Evolutionary conservation across 2,329 filamentous ascomycete species (phyloP).

Genomic region (Orbilia javanica): DNA sequence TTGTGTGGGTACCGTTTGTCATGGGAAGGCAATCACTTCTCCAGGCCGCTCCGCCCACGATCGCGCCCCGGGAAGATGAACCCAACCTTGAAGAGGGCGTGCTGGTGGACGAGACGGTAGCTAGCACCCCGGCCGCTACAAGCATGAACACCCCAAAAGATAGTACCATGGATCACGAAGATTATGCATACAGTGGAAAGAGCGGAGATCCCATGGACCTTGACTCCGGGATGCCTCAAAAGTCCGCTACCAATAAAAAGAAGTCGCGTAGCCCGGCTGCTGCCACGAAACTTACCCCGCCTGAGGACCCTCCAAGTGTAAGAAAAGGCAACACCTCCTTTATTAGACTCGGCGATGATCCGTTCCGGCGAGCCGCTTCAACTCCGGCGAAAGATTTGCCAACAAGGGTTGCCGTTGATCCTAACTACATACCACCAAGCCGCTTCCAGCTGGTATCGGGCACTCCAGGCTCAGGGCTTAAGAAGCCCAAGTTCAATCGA

Average conservation of each 20-base stretch:
- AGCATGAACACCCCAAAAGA: conserved; percentile 56
- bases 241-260: conserved; percentile 8
- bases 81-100: conserved; percentile 63
- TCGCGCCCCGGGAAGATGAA: conserved; percentile 86
- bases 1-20: conserved; percentile 96
- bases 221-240: conserved; percentile 41
- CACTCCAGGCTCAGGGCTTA: conserved; percentile 46
- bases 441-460: conserved; percentile 54
- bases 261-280: conserved; percentile 34
- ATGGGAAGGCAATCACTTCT: conserved; percentile 79
- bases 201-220: conserved; percentile 56
- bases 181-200: conserved; percentile 30
- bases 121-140: conserved; percentile 61
- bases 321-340: conserved; percentile 50
- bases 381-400: conserved; percentile 50
- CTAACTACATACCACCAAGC: conserved; percentile 53
- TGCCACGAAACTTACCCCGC: conserved; percentile 40
- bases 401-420: conserved; percentile 50
- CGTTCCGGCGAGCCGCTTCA: conserved; percentile 51
- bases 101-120: conserved; percentile 67
- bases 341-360: conserved; percentile 50
- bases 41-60: conserved; percentile 84
- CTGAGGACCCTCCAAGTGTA: conserved; percentile 36
- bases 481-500: conserved; percentile 54
- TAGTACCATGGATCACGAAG: conserved; percentile 52